Evolutionary conservation across 1,284 basidiomycete species (phyloP).

Genomic region (Microbotryomycetes sp.): DNA sequence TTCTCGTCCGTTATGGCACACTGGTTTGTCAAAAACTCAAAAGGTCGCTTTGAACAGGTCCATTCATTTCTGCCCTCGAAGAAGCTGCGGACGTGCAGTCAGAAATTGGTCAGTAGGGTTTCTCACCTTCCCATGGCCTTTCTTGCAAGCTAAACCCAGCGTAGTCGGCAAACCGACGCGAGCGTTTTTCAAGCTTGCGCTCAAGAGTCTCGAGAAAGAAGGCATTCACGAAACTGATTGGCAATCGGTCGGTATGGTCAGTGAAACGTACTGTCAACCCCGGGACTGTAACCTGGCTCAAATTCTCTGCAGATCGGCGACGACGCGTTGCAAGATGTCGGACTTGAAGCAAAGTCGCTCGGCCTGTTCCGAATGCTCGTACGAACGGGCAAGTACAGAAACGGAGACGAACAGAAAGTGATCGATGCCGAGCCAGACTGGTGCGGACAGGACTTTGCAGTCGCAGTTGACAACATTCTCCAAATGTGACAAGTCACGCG

Average conservation of each 20-base stretch:
- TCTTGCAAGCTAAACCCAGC: background rate
- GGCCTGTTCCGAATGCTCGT: constrained; percentile 65
- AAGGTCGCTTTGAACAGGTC: constrained; percentile 32
- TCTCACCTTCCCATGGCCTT: background rate
- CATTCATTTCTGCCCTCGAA: constrained; percentile 60
- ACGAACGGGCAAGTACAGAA: constrained; percentile 62
- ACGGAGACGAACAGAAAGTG: constrained; percentile 49
- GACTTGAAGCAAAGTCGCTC: constrained; percentile 68
- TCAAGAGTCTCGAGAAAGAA: constrained; percentile 46
- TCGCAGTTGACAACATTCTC: constrained; percentile 9
- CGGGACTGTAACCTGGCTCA: background rate
- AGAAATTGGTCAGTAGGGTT: constrained; percentile 39
- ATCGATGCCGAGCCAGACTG: constrained; percentile 30
- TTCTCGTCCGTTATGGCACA: no score
- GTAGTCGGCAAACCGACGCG: constrained; percentile 57
- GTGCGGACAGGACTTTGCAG: constrained; percentile 10
- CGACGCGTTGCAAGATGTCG: constrained; percentile 71
- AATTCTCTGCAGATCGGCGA: constrained; percentile 44
- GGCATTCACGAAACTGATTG: constrained; percentile 24
- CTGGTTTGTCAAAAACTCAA: background rate
- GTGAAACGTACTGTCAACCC: background rate
- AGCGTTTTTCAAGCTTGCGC: constrained; percentile 54
- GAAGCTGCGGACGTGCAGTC: constrained; percentile 49
- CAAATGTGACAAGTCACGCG: background rate
- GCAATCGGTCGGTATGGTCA: constrained; percentile 50